Base-by-base conservation (phyloP, 139 green algal genomes). In the Tetraselmis chui region DNA sequence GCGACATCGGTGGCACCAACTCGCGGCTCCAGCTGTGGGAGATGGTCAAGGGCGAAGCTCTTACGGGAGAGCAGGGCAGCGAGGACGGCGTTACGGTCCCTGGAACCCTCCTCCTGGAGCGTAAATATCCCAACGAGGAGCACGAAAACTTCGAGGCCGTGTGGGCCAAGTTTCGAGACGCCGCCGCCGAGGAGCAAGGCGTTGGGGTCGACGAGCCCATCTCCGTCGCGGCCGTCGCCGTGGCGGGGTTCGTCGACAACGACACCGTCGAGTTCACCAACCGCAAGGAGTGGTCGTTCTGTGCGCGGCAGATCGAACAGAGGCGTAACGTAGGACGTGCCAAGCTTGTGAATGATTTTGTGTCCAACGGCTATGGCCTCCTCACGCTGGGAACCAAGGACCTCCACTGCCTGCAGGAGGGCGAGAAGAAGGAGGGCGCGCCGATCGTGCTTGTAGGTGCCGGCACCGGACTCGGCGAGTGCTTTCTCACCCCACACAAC, bases 331-430 rank as follows among this genome's bases (percentile, higher is more conserved):
- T 29, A 23, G 45, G 45, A 67, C 26, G 31, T 22, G 77, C 31
- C 28, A 59, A 31, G 30, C 77, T 81, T 5, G 31, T 81, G 28
- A 81, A 81, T 23, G 77, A 81, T 28, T 81, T 81, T 31, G 77
- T 81, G 28, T 24, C 22, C 77, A 81, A 81, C 31, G 77, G 77
- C 5, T 81, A 81, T 76, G 77, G 77, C 5, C 30, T 81, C 18
- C 77, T 81, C 22, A 81, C 77, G 30, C 77, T 81, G 28, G 28
- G 31, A 2, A 28, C 31, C 18, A 29, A 59, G 28, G 77, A 81
- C 11, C 30, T 81, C 28, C 31, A 81, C 77, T 30, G 26, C 30
- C 27, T 81, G 28, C 27, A 81, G 28, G 77, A 81, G 26, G 77
- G 29, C 11, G 18, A 30, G 30, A 23, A 23, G 77, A 11, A 28